Evolutionary conservation across 2,329 filamentous ascomycete genomes (phyloP).

Genomic region (Sclerotinia borealis): DNA sequence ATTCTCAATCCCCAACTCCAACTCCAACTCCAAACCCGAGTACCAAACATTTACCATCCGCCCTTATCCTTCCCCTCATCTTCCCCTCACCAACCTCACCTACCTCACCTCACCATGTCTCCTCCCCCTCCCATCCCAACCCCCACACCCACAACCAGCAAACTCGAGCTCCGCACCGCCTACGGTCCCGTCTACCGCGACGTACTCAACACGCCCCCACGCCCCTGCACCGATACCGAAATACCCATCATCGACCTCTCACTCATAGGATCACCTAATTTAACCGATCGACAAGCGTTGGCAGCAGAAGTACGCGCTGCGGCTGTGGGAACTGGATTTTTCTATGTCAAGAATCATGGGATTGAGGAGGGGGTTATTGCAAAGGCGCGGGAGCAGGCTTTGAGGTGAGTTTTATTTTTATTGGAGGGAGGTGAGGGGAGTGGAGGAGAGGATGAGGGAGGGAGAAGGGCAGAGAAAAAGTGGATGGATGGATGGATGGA

Average conservation of each 20-base stretch:
- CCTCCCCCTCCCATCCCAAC: conserved; percentile 12
- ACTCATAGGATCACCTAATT: conserved; percentile 33
- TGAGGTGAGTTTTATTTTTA: conserved; percentile 22
- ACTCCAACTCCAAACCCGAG: neutral
- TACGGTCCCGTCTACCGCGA: conserved; percentile 40
- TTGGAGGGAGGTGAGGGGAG: no score
- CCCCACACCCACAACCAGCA: conserved; percentile 29
- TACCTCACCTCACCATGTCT: neutral
- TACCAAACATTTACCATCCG: neutral
- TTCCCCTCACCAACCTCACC: neutral
- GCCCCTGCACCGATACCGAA: conserved; percentile 37
- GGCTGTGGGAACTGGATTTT: conserved; percentile 41
- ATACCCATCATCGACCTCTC: conserved; percentile 43
- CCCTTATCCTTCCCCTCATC: neutral
- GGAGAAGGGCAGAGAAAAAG: neutral
- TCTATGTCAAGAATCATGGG: conserved; percentile 42
- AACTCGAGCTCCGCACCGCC: conserved; percentile 40
- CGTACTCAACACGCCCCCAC: conserved; percentile 37
- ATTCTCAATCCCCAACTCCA: neutral
- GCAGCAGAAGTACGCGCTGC: conserved; percentile 37
- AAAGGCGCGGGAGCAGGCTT: conserved; percentile 28
- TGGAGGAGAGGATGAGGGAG: no score
- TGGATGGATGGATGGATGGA: neutral
- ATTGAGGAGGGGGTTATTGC: conserved; percentile 33
- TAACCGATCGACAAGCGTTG: conserved; percentile 34